phyloP scores from a whole-genome alignment of 2,329 filamentous ascomycete genomes.

The Proliferodiscus dingleyae region DNA sequence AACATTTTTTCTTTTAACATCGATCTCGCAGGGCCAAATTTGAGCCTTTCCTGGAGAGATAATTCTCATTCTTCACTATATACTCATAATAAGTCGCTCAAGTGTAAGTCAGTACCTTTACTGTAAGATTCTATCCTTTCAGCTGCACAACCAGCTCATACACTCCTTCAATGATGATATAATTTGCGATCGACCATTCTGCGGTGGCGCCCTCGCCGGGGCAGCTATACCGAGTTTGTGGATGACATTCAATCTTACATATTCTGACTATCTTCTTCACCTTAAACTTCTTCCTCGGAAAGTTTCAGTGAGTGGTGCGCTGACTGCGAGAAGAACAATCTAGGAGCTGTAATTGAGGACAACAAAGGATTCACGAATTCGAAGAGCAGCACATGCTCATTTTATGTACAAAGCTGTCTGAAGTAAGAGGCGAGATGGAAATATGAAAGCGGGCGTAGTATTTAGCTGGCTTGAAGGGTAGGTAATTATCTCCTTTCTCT shows the following conservation, averaged over 20 bases:
- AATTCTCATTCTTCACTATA: too few species aligned
- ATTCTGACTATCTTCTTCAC: slow-evolving; percentile 66
- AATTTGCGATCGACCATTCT: slow-evolving; percentile 98
- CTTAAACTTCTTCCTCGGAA: neutral
- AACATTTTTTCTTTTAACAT: too few species aligned
- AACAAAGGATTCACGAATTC: too few species aligned
- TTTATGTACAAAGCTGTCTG: too few species aligned
- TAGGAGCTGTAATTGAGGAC: too few species aligned
- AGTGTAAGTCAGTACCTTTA: neutral
- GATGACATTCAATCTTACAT: slow-evolving; percentile 99
- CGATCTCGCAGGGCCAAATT: too few species aligned
- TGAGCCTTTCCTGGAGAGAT: too few species aligned
- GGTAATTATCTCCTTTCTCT: slow-evolving; percentile 3
- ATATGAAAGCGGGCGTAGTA: too few species aligned
- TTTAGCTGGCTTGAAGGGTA: slow-evolving; percentile 20
- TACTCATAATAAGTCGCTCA: too few species aligned
- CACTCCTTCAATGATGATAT: slow-evolving; percentile 70
- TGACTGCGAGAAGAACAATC: slow-evolving; percentile 16
- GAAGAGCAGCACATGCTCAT: too few species aligned
- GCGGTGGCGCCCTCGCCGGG: slow-evolving; percentile 88
- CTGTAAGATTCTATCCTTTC: slow-evolving; percentile 6
- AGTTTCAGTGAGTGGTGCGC: neutral
- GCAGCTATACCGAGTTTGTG: slow-evolving; percentile 70
- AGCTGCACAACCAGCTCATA: slow-evolving; percentile 12
- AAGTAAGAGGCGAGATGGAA: too few species aligned